Percentiles rank a stretch among this genome's conserved stretches.
Evolutionary conservation across 2,329 filamentous ascomycete species (phyloP).

Genomic region (Sporothrix protearum): DNA sequence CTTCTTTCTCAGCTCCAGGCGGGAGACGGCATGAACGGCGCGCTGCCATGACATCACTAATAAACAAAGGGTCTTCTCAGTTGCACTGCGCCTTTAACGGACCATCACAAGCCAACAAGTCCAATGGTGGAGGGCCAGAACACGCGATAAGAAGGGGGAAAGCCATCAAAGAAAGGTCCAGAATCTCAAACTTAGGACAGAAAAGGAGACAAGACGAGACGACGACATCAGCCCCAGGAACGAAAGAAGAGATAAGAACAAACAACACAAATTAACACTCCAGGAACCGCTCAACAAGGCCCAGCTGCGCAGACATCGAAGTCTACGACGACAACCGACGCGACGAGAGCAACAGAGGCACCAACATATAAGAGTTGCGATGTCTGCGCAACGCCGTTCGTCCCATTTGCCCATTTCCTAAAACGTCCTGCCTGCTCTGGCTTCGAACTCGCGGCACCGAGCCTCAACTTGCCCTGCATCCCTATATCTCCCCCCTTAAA

Average conservation of each 20-base stretch:
- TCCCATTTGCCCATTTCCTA: neutral
- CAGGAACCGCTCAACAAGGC: neutral
- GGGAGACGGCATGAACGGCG: neutral
- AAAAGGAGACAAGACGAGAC: neutral
- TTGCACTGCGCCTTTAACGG: neutral
- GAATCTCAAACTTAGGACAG: neutral
- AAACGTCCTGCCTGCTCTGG: neutral
- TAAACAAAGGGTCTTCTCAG: neutral
- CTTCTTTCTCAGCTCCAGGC: neutral
- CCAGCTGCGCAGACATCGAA: neutral
- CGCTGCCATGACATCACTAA: slow-evolving; percentile 19
- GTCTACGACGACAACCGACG: neutral
- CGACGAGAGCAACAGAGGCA: neutral
- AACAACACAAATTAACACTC: neutral
- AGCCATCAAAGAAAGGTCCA: neutral
- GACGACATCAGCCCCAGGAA: neutral
- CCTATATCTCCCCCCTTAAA: neutral
- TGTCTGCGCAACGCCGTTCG: neutral
- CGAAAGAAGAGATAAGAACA: neutral
- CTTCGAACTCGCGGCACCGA: neutral
- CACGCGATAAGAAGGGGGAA: neutral
- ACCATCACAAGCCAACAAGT: neutral
- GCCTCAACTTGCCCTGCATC: neutral
- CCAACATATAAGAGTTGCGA: neutral
- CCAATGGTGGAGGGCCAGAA: neutral